Evolutionary conservation across 2,329 filamentous ascomycete species (phyloP).

Genomic region (Alternaria burnsii): DNA sequence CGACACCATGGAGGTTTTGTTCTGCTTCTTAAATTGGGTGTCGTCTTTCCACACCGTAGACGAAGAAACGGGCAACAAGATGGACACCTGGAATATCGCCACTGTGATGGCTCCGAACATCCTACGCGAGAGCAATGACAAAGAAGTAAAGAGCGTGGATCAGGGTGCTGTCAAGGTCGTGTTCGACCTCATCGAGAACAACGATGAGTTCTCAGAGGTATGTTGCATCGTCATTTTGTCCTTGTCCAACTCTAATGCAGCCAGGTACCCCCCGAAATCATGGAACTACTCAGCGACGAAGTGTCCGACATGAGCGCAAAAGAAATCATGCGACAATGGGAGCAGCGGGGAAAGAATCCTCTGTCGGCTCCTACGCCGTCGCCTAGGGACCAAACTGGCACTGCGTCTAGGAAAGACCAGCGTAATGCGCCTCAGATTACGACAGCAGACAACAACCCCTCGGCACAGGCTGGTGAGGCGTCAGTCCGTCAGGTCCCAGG

Average conservation of each 20-base stretch:
- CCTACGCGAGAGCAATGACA: slow-evolving; percentile 71
- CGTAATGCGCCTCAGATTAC: slow-evolving; percentile 65
- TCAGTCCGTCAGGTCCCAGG: slow-evolving; percentile 77
- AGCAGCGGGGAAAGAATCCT: slow-evolving; percentile 77
- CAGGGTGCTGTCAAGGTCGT: slow-evolving; percentile 95
- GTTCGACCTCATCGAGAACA: slow-evolving; percentile 87
- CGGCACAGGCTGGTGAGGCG: slow-evolving; percentile 82
- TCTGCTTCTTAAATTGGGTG: slow-evolving; percentile 96
- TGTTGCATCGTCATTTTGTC: slow-evolving; percentile 49
- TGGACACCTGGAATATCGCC: slow-evolving; percentile 97
- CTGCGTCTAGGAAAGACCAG: slow-evolving; percentile 62
- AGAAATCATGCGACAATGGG: slow-evolving; percentile 93
- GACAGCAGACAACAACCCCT: slow-evolving; percentile 86
- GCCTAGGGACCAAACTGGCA: slow-evolving; percentile 50
- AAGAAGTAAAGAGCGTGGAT: slow-evolving; percentile 73
- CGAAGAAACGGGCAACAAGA: slow-evolving; percentile 96
- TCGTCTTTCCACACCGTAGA: slow-evolving; percentile 97
- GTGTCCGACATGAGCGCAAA: slow-evolving; percentile 92
- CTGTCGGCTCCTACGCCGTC: slow-evolving; percentile 58
- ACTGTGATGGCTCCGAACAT: slow-evolving; percentile 98
- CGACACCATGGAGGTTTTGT: slow-evolving; percentile 93
- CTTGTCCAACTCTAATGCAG: slow-evolving; percentile 28
- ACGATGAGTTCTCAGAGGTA: slow-evolving; percentile 98
- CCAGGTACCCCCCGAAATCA: slow-evolving; percentile 91
- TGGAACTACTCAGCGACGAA: slow-evolving; percentile 85